Base-by-base conservation (phyloP, 208 protist species). In the Acanthamoeba lenticulata region DNA sequence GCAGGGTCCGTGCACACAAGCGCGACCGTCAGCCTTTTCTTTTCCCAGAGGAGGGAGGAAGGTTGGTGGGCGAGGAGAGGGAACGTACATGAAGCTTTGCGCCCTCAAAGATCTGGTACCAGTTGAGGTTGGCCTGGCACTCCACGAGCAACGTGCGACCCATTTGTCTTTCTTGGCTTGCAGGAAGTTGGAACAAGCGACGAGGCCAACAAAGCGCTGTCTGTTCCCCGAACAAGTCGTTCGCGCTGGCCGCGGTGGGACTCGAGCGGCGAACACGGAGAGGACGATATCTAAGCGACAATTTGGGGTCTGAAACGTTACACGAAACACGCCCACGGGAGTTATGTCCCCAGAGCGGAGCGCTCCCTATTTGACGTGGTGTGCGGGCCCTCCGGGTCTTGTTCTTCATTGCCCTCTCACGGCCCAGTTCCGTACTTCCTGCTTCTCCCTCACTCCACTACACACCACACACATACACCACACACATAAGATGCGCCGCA, bases 81-180 rank as follows among this genome's bases (percentile, higher is more conserved):
- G n/a, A n/a, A 92, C 49, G 19, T 69, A 57, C 57, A 24, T 85
- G 89, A 15, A 93, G 45, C 1, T 38, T 77, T 9, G 13, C 89
- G 1, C 91, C 91, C 9, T 34, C 69, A 88, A 94, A 86, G 7
- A 90, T 65, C 34, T 62, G 17, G 60, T 94, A 94, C 91, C 91
- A 94, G 69, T 94, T 94, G 24, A 94, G 40, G 89, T 93, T 49
- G 57, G 24, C 5, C 24, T 49, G 49, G 69, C 89, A 93, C 45
- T 93, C 89, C 36, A 93, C 89, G 17, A 93, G 60, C 69, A 95
- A 15, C 45, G 94, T 62, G 49, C 52, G 44, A 6, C 3, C 81
- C 81, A 90, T 90, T 5, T 5, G 52, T 60, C n/a, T 15, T 60
- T 0, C 1, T 15, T 60, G 52, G 15, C 52, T 57, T n/a, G n/a